Evolutionary conservation across 2,329 filamentous ascomycete genomes (phyloP), one percentile per base, ranked within the genome.

Genomic region (Leptographium procerum): DNA sequence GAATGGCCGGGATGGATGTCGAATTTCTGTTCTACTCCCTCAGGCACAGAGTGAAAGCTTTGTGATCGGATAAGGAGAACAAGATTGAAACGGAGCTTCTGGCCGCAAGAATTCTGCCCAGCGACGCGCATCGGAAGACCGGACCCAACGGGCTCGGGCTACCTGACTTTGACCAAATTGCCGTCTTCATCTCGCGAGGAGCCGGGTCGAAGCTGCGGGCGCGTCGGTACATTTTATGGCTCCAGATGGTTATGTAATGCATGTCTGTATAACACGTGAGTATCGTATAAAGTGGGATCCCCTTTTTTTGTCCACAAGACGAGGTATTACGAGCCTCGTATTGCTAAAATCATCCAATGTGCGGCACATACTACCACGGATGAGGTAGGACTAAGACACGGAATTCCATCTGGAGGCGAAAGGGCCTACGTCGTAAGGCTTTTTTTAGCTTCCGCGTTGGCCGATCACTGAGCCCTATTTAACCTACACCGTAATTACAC

Each of bases 181-280:
- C 26, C 50, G 26, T 47, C 26, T 33, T 26, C 34, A 26, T 45
- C 16, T 33, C 40, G 33, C 40, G 50, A 63, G 59, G 50, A 19
- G 60, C 59, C 45, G 60, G 33, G 59, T 28, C 24, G 59, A 64
- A 61, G 60, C 62, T 62, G 64, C 60, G 60, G 64, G 33, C 43
- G 63, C 61, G 64, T 62, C 64, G 65, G 65, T 62, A 68, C 65
- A 68, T 65, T 60, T 47, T 47, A 2, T 48, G 24, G 48, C 19
- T 19, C 40, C n/a, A n/a, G n/a, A n/a, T n/a, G n/a, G 28, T n/a
- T 43, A 28, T 16, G 28, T 51, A 52, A 14, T 48, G 10, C 51
- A 29, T 10, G 24, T n/a, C n/a, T 22, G 50, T n/a, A 36, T 48
- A 26, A 26, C 45, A 48, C 26, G 26, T 43, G 40, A 43, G 19